phyloP scores from a whole-genome alignment of 2,329 filamentous ascomycete species.

The Colletotrichum trifolii region DNA sequence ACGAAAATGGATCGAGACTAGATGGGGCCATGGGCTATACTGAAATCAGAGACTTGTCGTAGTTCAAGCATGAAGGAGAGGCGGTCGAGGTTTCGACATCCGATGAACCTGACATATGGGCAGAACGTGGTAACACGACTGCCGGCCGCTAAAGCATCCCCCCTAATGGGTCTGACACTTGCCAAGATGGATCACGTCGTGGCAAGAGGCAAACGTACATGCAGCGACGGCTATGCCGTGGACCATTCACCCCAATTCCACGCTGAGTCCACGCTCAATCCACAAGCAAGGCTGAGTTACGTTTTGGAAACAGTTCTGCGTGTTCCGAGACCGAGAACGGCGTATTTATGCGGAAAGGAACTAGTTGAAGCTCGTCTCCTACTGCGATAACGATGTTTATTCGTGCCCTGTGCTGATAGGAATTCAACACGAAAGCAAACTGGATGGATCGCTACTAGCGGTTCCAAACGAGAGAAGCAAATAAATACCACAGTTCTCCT shows the following conservation, averaged over 20 bases:
- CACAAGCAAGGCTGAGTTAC: not conserved
- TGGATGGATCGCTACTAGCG: not conserved
- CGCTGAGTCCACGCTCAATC: not conserved
- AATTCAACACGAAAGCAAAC: not conserved
- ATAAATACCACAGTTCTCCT: conserved; percentile 3
- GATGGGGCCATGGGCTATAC: too few relatives aligned
- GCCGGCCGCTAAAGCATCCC: too few relatives aligned
- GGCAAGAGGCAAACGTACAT: not conserved
- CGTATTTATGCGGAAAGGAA: not conserved
- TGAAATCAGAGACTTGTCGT: too few relatives aligned
- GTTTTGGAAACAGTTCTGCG: not conserved
- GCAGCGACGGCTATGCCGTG: not conserved
- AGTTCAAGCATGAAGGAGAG: too few relatives aligned
- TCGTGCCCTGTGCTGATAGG: not conserved
- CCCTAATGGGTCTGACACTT: too few relatives aligned
- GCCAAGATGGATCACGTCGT: too few relatives aligned
- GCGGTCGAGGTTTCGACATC: too few relatives aligned
- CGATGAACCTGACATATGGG: too few relatives aligned
- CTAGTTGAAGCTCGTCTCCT: not conserved
- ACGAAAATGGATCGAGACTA: too few relatives aligned
- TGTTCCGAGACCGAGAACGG: conserved; percentile 10
- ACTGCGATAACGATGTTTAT: not conserved
- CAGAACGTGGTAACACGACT: too few relatives aligned
- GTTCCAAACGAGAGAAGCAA: not conserved
- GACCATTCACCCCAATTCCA: not conserved